Percentiles rank a stretch among this genome's conserved stretches.
Evolutionary conservation across 768 basidiomycete genomes (phyloP).

Genomic region (Mycena filopes): DNA sequence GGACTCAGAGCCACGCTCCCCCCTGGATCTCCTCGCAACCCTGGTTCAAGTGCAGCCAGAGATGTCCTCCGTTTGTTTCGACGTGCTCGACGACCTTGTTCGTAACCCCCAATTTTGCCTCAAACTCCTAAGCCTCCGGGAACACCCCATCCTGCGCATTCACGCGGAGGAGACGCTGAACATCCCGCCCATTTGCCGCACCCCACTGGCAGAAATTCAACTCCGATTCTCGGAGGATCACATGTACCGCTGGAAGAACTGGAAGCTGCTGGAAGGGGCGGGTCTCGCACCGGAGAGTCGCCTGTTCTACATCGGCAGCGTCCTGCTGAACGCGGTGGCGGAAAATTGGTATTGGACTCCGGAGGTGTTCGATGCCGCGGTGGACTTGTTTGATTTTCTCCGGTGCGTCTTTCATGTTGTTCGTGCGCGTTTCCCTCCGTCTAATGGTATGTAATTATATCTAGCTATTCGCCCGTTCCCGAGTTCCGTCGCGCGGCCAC

Average conservation of each 20-base stretch:
- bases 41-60: slow-evolving; percentile 16
- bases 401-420: background rate
- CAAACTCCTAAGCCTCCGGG: background rate
- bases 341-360: background rate
- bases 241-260: slow-evolving; percentile 18
- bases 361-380: slow-evolving; percentile 9
- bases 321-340: background rate
- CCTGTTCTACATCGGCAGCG: background rate
- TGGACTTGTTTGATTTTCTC: slow-evolving; percentile 16
- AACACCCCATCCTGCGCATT: slow-evolving; percentile 7
- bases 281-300: background rate
- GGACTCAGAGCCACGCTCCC: background rate
- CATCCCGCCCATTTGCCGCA: slow-evolving; percentile 12
- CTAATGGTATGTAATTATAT: background rate
- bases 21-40: slow-evolving; percentile 5
- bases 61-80: slow-evolving; percentile 1
- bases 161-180: slow-evolving; percentile 12
- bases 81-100: background rate
- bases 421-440: background rate
- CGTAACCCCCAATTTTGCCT: background rate
- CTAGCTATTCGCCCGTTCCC: slow-evolving; percentile 1
- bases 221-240: background rate
- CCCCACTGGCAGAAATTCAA: slow-evolving; percentile 5
- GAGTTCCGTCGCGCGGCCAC: background rate
- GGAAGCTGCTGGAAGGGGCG: slow-evolving; percentile 3